These are phyloP conservation scores for Suaeda aralocaspica DNA, from an alignment of 148 eudicot genomes.

Conservation along the genomic window DNA sequence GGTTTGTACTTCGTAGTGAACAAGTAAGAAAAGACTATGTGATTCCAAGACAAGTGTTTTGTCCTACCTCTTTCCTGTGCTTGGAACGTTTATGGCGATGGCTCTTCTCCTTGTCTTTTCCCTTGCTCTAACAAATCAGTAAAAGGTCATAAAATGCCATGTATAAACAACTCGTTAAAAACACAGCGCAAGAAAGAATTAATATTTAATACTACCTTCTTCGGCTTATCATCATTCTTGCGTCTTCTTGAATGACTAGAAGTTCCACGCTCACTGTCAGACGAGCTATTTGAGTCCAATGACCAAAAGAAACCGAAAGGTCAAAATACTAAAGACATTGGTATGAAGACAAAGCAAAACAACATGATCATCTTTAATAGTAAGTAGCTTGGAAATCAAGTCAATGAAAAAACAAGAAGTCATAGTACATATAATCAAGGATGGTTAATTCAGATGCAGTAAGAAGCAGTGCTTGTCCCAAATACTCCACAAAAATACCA, in stretches of 20 bases:
- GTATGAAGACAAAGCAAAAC: background rate
- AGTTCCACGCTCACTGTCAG: slow-evolving; percentile 61
- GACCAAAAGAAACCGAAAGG: slow-evolving; percentile 10
- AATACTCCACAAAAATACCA: background rate
- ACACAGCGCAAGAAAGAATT: slow-evolving; percentile 10
- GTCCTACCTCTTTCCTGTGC: slow-evolving; percentile 77
- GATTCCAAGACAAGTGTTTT: slow-evolving; percentile 17
- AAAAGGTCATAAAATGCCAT: slow-evolving; percentile 16
- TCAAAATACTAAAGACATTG: background rate
- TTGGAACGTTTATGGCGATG: slow-evolving; percentile 59
- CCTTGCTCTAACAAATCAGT: slow-evolving; percentile 49
- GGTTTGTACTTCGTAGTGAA: background rate
- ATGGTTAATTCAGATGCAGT: too few species aligned
- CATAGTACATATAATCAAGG: background rate
- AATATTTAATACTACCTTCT: slow-evolving; percentile 48
- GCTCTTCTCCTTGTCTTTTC: slow-evolving; percentile 67
- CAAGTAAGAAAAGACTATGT: background rate
- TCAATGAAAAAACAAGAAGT: background rate
- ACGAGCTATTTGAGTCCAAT: slow-evolving; percentile 44
- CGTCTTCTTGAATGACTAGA: slow-evolving; percentile 55
- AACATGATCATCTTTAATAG: background rate
- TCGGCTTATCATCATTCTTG: slow-evolving; percentile 54
- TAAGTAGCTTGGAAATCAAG: background rate
- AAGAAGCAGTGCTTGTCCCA: background rate
- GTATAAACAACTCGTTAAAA: background rate